Evolutionary conservation across 108 stramenopile genomes (phyloP), one percentile per base, ranked within the genome.

Genomic region (Seminavis robusta): DNA sequence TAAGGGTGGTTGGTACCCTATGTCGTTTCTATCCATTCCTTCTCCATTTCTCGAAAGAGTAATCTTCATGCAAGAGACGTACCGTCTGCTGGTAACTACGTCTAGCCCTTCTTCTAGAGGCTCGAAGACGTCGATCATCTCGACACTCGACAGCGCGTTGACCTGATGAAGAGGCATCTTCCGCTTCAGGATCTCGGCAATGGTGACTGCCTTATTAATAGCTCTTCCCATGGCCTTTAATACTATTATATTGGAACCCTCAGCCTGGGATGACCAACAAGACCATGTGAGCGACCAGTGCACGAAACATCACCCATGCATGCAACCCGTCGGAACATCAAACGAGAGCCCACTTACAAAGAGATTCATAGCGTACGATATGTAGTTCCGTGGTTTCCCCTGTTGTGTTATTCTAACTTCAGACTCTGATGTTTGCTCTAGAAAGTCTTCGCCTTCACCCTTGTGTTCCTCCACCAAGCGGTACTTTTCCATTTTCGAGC

Each of bases 131-230:
- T 92, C 87, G n/a, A 83, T 63, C 63, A 92, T 84, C 49, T 92
- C 80, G 17, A 79, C 80, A 19, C 76, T 81, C 28, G 67, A 79
- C 25, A 92, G 48, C 27, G 61, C 58, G 40, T 84, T 88, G 28
- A 83, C 49, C 61, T 92, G 90, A 55, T 92, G 84, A 17, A 92
- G 68, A 16, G 86, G 86, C 78, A 86, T 74, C 51, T 88, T 88
- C 50, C 83, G 75, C 63, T 92, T 92, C 40, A 92, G 48, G 47
- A 92, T 92, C 53, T 92, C 90, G 0, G 84, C 81, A 47, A 92
- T 88, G 20, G 90, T 92, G 10, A 92, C 86, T n/a, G 85, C 85
- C 60, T 92, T 92, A 72, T 88, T 92, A 64, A 92, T 88, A 11
- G 90, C 90, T 43, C 85, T 74, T 10, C 90, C 90, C 90, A 92